Conservation (phyloP, 2,329 filamentous ascomycete genomes). For the Penicillium sp. region DNA sequence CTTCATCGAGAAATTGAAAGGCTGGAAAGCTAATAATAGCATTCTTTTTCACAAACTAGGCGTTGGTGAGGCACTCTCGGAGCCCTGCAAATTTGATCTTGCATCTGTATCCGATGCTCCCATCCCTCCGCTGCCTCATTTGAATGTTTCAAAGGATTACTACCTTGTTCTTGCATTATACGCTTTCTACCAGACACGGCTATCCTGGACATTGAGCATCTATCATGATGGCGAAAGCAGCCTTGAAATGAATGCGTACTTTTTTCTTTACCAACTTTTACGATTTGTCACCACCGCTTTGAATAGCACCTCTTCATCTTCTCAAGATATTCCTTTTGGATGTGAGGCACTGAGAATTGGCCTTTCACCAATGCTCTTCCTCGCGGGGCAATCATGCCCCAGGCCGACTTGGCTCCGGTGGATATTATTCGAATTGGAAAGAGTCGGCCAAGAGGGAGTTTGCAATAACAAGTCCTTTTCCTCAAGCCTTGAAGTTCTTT, state of each 20-base stretch:
- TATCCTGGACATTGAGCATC: constrained; percentile 7
- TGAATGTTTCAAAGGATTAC: not conserved
- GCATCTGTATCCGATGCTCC: constrained; percentile 1
- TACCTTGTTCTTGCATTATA: constrained; percentile 7
- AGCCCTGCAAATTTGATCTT: constrained; percentile 1
- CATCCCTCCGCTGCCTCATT: constrained; percentile 3
- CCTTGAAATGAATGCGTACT: constrained; percentile 7
- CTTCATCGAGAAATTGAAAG: constrained; percentile 2
- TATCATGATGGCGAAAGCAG: constrained; percentile 2
- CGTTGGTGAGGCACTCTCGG: not conserved
- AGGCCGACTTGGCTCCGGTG: constrained; percentile 8
- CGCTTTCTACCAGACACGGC: constrained; percentile 7
- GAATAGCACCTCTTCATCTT: not conserved
- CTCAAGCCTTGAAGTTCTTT: constrained; percentile 5
- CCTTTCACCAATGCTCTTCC: constrained; percentile 9
- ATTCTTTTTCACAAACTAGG: constrained; percentile 2
- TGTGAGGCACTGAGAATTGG: constrained; percentile 8
- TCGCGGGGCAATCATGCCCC: constrained; percentile 8
- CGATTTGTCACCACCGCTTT: constrained; percentile 3
- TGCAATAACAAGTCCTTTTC: constrained; percentile 6
- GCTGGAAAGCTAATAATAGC: constrained; percentile 5
- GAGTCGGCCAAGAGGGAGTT: constrained; percentile 5
- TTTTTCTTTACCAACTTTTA: constrained; percentile 5
- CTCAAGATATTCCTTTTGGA: not conserved
- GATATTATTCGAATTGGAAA: constrained; percentile 6